phyloP scores from a whole-genome alignment of 2,329 filamentous ascomycete genomes.

The Scedosporium dehoogii region DNA sequence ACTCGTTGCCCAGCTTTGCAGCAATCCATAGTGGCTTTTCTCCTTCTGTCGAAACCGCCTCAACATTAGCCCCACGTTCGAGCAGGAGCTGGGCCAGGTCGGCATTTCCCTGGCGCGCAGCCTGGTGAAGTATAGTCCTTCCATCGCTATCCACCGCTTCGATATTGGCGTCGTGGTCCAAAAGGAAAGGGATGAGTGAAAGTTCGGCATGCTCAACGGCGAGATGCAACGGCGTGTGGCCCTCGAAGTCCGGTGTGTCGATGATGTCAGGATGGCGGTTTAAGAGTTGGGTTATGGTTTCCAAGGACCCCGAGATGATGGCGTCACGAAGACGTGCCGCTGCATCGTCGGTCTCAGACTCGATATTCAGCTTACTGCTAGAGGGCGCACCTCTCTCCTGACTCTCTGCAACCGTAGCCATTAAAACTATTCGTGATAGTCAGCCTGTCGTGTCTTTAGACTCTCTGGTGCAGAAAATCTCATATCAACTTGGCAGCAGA shows the following conservation, averaged over 20 bases:
- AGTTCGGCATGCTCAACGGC: neutral
- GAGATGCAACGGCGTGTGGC: conserved; percentile 3
- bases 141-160: conserved; percentile 1
- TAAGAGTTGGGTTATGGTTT: neutral
- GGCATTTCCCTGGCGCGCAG: neutral
- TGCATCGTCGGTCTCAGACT: neutral
- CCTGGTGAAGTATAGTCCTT: conserved; percentile 1
- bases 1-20: neutral
- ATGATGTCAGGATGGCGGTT: neutral
- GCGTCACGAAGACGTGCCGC: neutral
- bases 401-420: neutral
- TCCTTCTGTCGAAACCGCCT: neutral
- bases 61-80: neutral
- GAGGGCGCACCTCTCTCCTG: neutral
- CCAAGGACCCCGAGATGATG: neutral
- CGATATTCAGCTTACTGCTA: neutral
- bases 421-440: neutral
- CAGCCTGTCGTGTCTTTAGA: neutral
- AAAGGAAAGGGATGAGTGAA: neutral
- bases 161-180: neutral
- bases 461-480: neutral
- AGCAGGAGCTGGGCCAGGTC: neutral
- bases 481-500: no score
- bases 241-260: neutral
- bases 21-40: neutral